Conservation (phyloP, 805 yeast species). For the Starmerella apis region DNA sequence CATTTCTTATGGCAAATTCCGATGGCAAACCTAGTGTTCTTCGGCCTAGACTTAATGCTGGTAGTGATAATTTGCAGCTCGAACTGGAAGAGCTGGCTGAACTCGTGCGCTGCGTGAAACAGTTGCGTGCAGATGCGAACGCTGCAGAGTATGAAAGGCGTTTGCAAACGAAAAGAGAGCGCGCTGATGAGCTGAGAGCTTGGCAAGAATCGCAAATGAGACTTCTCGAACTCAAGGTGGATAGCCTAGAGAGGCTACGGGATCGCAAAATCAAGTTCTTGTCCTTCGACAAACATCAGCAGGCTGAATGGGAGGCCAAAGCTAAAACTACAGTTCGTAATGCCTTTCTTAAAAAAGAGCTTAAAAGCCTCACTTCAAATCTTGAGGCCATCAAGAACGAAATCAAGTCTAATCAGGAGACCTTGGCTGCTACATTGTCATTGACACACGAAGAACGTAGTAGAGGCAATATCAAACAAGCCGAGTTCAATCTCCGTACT, state of each 20-base stretch:
- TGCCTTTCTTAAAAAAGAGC: neutral
- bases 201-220: too few species aligned
- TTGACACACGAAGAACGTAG: slow-evolving; percentile 5
- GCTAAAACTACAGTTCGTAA: neutral
- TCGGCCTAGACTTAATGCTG: neutral
- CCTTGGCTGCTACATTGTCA: neutral
- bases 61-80: neutral
- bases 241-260: neutral
- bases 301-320: neutral
- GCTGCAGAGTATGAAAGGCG: slow-evolving; percentile 2
- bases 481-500: slow-evolving; percentile 6
- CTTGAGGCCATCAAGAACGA: neutral
- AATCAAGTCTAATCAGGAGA: neutral
- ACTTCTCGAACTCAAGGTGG: neutral
- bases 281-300: neutral
- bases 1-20: neutral
- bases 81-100: neutral
- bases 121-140: neutral
- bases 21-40: neutral
- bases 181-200: neutral
- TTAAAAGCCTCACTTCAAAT: neutral
- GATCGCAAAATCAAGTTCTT: neutral
- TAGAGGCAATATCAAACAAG: neutral
- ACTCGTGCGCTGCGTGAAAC: neutral
- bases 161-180: neutral